Evolutionary conservation across 1,284 basidiomycete genomes (phyloP).

Genomic region (Ganoderma leucocontextum): DNA sequence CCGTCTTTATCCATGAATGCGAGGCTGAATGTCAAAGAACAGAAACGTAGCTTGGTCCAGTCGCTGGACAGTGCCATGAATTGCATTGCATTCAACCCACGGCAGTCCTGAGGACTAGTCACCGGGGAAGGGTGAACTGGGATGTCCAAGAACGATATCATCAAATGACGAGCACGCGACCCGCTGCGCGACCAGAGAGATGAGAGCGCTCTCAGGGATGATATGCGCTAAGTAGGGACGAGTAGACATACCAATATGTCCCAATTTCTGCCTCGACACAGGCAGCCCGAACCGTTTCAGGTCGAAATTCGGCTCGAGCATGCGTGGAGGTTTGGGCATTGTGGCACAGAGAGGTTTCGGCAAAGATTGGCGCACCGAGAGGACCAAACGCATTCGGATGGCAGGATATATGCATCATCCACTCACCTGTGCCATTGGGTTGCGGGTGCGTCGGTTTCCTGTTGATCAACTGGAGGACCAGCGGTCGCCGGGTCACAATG

Average conservation of each 20-base stretch:
- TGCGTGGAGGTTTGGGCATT: background rate
- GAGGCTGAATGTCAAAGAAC: background rate
- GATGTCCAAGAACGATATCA: background rate
- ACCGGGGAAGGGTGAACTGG: background rate
- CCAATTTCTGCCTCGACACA: background rate
- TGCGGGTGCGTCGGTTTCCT: slow-evolving; percentile 62
- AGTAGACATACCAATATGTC: background rate
- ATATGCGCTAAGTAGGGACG: background rate
- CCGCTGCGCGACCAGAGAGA: background rate
- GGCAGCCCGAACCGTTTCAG: background rate
- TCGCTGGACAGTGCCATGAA: background rate
- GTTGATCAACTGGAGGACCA: slow-evolving; percentile 96
- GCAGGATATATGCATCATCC: background rate
- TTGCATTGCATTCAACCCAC: background rate
- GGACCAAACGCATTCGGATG: slow-evolving; percentile 1
- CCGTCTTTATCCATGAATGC: background rate
- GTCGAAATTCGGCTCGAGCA: background rate
- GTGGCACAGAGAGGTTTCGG: background rate
- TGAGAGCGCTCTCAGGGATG: background rate
- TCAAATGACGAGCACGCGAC: background rate
- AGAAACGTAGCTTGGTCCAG: background rate
- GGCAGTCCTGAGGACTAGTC: background rate
- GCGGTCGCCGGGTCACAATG: slow-evolving; percentile 95
- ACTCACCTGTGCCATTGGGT: slow-evolving; percentile 56
- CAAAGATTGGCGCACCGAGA: slow-evolving; percentile 2